Evolutionary conservation across 768 basidiomycete species (phyloP).

Genomic region (Strobilomyces dryophilus): DNA sequence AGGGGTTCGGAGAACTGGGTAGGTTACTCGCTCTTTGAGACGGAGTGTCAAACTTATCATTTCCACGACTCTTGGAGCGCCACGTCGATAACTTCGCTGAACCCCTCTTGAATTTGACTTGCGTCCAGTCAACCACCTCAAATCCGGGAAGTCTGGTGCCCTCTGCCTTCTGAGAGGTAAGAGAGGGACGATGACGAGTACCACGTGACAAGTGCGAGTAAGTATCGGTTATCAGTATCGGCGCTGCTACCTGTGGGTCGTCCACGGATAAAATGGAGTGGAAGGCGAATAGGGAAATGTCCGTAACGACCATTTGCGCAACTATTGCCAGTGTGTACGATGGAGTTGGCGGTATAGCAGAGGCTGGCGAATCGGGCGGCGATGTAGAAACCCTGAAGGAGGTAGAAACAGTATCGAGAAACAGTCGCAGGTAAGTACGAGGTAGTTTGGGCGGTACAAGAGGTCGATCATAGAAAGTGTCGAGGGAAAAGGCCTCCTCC

Average conservation of each 20-base stretch:
- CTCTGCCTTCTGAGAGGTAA: constrained; percentile 17
- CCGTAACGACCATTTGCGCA: constrained; percentile 30
- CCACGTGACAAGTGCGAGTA: constrained; percentile 58
- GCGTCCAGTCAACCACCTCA: constrained; percentile 61
- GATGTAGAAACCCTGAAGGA: constrained; percentile 13
- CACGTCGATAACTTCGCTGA: constrained; percentile 60
- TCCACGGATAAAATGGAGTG: constrained; percentile 19
- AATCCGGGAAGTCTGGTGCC: constrained; percentile 47
- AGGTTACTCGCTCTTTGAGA: constrained; percentile 13
- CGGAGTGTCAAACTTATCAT: constrained; percentile 18
- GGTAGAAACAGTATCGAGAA: constrained; percentile 37
- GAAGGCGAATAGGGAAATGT: constrained; percentile 59
- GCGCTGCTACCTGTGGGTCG: constrained; percentile 41
- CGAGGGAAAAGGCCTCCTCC: constrained; percentile 13
- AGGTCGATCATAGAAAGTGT: constrained; percentile 53
- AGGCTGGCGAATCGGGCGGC: constrained; percentile 1
- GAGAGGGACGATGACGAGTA: constrained; percentile 37
- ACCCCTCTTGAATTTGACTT: constrained; percentile 32
- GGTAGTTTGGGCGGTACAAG: constrained; percentile 51
- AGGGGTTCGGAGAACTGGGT: constrained; percentile 15
- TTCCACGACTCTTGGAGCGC: constrained; percentile 44
- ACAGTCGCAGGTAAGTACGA: constrained; percentile 50
- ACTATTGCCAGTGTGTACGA: constrained; percentile 5
- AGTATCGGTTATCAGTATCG: constrained; percentile 74
- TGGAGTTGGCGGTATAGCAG: neutral